Conservation (phyloP, 228 moss, liverwort and hornwort genomes). For the Sphagnum fallax region DNA sequence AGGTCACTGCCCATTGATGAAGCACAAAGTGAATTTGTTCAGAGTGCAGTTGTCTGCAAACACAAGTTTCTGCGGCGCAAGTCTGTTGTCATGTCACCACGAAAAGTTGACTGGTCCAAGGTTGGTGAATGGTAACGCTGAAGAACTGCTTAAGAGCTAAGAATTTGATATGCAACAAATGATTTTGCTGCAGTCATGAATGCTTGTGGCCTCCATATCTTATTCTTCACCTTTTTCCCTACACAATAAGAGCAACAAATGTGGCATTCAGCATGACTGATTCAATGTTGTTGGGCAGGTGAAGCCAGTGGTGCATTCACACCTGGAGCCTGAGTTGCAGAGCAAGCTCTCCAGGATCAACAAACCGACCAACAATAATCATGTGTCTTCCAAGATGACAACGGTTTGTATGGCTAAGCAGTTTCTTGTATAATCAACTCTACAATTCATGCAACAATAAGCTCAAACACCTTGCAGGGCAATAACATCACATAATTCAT, state of each 20-base stretch:
- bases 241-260: too few relatives aligned
- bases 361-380: constrained; percentile 22
- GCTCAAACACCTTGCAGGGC: neutral
- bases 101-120: constrained; percentile 70
- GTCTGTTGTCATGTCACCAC: constrained; percentile 50
- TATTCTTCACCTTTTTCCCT: too few relatives aligned
- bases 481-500: neutral
- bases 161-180: too few relatives aligned
- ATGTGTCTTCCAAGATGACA: constrained; percentile 8
- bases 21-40: neutral
- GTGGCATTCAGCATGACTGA: too few relatives aligned
- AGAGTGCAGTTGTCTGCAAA: constrained; percentile 6
- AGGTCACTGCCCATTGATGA: neutral
- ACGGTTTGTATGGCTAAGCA: constrained; percentile 21
- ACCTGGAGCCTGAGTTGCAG: constrained; percentile 56
- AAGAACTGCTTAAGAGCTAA: neutral
- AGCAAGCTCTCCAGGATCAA: constrained; percentile 37
- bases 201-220: too few relatives aligned
- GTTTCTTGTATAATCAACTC: constrained; percentile 3
- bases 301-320: constrained; percentile 62
- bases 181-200: too few relatives aligned
- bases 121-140: constrained; percentile 11
- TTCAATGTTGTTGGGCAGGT: constrained; percentile 18
- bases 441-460: neutral
- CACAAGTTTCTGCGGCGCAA: constrained; percentile 39